phyloP scores from a whole-genome alignment of 768 basidiomycete genomes.

The Pleurotus eryngii region DNA sequence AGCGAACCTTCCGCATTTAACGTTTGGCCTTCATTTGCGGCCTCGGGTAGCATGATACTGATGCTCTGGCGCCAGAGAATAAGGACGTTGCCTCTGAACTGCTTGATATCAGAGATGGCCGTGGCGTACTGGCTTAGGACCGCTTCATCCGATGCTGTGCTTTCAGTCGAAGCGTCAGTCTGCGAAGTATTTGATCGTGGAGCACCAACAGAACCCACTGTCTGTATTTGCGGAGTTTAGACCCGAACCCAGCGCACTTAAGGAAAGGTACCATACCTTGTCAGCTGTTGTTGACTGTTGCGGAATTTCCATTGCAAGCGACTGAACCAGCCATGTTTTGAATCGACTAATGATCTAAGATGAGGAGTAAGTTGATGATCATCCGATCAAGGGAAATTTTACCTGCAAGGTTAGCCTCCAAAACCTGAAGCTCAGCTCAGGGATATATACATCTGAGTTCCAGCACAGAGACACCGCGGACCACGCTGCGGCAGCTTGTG shows the following conservation, averaged over 20 bases:
- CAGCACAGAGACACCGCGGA: constrained; percentile 76
- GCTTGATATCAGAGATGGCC: constrained; percentile 65
- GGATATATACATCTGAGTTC: constrained; percentile 83
- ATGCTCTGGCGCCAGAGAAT: constrained; percentile 72
- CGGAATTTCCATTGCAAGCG: constrained; percentile 23
- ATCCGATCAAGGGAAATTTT: constrained; percentile 12
- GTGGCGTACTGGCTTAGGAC: constrained; percentile 61
- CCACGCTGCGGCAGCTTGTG: constrained; percentile 70
- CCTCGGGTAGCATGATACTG: constrained; percentile 53
- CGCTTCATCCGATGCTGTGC: constrained; percentile 58
- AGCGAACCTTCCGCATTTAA: constrained; percentile 49
- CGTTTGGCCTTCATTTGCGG: constrained; percentile 25
- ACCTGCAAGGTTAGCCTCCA: constrained; percentile 94
- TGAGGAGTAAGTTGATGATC: not conserved
- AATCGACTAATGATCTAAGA: constrained; percentile 77
- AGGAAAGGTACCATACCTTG: constrained; percentile 19
- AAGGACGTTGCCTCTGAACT: constrained; percentile 47
- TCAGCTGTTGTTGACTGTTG: constrained; percentile 35
- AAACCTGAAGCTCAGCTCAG: constrained; percentile 78
- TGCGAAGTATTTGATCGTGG: not conserved
- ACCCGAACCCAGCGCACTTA: too few relatives aligned
- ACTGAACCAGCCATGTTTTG: constrained; percentile 69
- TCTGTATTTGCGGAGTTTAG: constrained; percentile 30
- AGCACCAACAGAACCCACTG: not conserved
- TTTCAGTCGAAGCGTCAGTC: constrained; percentile 55